Evolutionary conservation across 306 rosid species (phyloP).

Genomic region (Trifolium subterraneum): DNA sequence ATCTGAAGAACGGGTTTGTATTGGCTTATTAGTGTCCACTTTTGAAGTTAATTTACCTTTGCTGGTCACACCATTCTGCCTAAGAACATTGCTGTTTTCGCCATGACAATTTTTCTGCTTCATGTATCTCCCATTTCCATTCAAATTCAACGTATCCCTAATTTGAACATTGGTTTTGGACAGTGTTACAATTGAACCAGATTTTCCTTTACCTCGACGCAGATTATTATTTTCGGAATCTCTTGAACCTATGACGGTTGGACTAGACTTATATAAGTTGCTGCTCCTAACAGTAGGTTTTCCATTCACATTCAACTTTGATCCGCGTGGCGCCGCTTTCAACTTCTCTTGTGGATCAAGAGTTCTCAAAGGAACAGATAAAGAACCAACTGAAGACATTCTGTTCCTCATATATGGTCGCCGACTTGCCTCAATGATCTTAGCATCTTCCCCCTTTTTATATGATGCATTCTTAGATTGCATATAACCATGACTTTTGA

Average conservation of each 20-base stretch:
- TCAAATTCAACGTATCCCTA: slow-evolving; percentile 47
- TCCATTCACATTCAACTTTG: slow-evolving; percentile 45
- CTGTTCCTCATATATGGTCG: slow-evolving; percentile 53
- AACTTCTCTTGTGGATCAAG: slow-evolving; percentile 68
- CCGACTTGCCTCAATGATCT: slow-evolving; percentile 78
- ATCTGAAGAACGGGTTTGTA: slow-evolving; percentile 46
- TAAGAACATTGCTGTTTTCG: slow-evolving; percentile 55
- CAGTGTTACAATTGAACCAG: slow-evolving; percentile 53
- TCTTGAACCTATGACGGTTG: slow-evolving; percentile 47
- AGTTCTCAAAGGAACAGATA: slow-evolving; percentile 77
- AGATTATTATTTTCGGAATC: slow-evolving; percentile 51
- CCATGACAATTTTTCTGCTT: slow-evolving; percentile 50
- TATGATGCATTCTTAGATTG: slow-evolving; percentile 59
- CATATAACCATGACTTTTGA: slow-evolving; percentile 65
- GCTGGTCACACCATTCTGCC: slow-evolving; percentile 60
- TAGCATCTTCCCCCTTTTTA: slow-evolving; percentile 79
- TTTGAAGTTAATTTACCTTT: slow-evolving; percentile 58
- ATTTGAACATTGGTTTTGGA: slow-evolving; percentile 55
- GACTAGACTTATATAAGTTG: slow-evolving; percentile 49
- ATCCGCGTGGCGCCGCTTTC: slow-evolving; percentile 64
- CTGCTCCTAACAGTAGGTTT: slow-evolving; percentile 44
- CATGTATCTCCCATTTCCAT: slow-evolving; percentile 48
- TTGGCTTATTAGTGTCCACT: slow-evolving; percentile 48
- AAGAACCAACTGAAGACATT: slow-evolving; percentile 50
- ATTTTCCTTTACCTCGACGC: slow-evolving; percentile 57